phyloP scores from a whole-genome alignment of 768 basidiomycete species.

The Lactifluus subvellereus region DNA sequence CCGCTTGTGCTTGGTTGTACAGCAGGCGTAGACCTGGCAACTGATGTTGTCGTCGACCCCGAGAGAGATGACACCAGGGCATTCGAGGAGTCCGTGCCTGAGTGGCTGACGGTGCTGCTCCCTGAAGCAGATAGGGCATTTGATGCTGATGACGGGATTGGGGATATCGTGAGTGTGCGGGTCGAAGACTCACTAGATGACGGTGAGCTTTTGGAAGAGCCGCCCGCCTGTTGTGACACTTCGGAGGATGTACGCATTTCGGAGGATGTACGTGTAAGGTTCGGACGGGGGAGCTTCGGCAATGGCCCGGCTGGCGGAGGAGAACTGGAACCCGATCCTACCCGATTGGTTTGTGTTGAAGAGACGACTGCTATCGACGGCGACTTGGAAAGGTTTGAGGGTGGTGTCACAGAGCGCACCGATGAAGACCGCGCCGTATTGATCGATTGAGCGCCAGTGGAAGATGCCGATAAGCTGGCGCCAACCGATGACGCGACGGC shows the following conservation, averaged over 20 bases:
- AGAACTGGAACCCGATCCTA: background rate
- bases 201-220: slow-evolving; percentile 7
- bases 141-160: slow-evolving; percentile 5
- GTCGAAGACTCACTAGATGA: slow-evolving; percentile 20
- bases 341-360: slow-evolving; percentile 2
- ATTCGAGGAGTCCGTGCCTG: slow-evolving; percentile 1
- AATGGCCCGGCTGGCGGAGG: slow-evolving; percentile 10
- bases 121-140: slow-evolving; percentile 1
- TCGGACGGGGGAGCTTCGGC: slow-evolving; percentile 9
- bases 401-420: slow-evolving; percentile 7
- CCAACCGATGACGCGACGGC: background rate
- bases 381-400: slow-evolving; percentile 19
- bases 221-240: background rate
- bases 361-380: slow-evolving; percentile 13
- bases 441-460: background rate
- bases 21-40: slow-evolving; percentile 1
- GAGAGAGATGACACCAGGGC: background rate
- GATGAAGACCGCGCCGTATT: slow-evolving; percentile 5
- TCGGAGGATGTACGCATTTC: slow-evolving; percentile 11
- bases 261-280: slow-evolving; percentile 11
- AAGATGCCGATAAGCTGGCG: slow-evolving; percentile 10
- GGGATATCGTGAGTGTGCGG: slow-evolving; percentile 11
- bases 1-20: background rate
- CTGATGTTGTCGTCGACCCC: background rate
- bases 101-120: background rate